Evolutionary conservation across 345 rosid species (phyloP).

Genomic region (Arabidopsis arenosa): DNA sequence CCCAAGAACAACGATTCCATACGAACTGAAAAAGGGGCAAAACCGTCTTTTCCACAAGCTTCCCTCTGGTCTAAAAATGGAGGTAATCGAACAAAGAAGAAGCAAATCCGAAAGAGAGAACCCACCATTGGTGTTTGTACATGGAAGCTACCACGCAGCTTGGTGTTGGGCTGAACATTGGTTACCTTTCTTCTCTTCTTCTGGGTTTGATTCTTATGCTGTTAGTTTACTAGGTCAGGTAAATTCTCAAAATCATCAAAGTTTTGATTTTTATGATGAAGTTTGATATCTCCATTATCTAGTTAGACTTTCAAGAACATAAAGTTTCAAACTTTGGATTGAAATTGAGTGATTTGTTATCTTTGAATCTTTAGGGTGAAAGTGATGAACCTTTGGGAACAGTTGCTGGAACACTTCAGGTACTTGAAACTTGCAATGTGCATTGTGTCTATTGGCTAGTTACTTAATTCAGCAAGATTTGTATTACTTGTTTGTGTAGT

Average conservation of each 20-base stretch:
- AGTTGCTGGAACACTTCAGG: constrained; percentile 84
- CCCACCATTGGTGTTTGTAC: constrained; percentile 81
- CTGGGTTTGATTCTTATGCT: constrained; percentile 84
- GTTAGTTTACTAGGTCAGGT: constrained; percentile 88
- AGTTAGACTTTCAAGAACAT: background rate
- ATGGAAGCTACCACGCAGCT: constrained; percentile 96
- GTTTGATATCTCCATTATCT: background rate
- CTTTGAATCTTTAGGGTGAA: constrained; percentile 88
- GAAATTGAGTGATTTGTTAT: constrained; percentile 1
- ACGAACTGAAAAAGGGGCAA: constrained; percentile 69
- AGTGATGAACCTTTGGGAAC: constrained; percentile 72
- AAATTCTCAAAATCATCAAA: background rate
- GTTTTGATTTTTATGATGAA: background rate
- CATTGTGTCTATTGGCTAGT: background rate
- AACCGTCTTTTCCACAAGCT: constrained; percentile 72
- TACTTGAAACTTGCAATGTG: constrained; percentile 39
- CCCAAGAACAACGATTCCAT: constrained; percentile 48
- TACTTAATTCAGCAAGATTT: background rate
- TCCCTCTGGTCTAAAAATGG: constrained; percentile 80
- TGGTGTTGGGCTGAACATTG: constrained; percentile 98
- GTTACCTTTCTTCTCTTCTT: constrained; percentile 81
- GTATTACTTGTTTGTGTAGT: constrained; percentile 60
- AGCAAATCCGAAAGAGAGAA: constrained; percentile 13
- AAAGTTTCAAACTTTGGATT: constrained; percentile 9
- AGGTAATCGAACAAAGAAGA: constrained; percentile 73